Base-by-base conservation (phyloP, 2,329 filamentous ascomycete genomes). In the Hymenoscyphus occultus region DNA sequence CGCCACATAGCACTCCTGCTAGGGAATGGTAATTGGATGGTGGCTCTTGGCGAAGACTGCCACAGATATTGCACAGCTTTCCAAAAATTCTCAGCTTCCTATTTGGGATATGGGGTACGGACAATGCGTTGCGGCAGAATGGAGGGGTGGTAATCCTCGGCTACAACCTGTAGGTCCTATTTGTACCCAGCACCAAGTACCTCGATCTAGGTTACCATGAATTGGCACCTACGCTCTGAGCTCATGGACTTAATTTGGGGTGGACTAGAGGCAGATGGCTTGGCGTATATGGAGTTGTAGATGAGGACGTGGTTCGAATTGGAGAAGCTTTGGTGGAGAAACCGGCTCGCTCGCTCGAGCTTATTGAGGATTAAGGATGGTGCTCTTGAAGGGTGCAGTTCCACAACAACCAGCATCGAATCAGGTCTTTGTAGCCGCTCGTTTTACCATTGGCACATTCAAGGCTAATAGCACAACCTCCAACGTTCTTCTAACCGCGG, bases 21-120 rank as follows among this genome's bases (percentile, higher is more conserved):
- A 56, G 42, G 16, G 59, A 61, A 31, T 35, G 9, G 31, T 16
- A 54, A 19, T 40, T 22, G 35, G 35, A 56, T 16, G 45, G 39
- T 16, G 28, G 51, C 12, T 35, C 22, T 61, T 51, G 59, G 59
- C 22, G 59, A 31, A 6, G 31, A 62, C 39, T 32, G n/a, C 32
- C 19, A 64, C 19, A 32, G 45, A 35, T 64, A 42, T 42, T 45
- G 56, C 48, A 59, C 39, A 9, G n/a, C 40, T 22, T n/a, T 35
- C 28, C 35, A 28, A n/a, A 35, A 31, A 28, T 28, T 63, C n/a
- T 60, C 63, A 68, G 63, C 67, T 67, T 67, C 67, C 67, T 67
- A 65, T 68, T 68, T 54, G 58, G 63, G 66, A 32, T 32, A 40
- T 35, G 16, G 40, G 39, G 13, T 60, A 32, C 31, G 57, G 56